Percentiles rank a stretch among this genome's conserved stretches.
phyloP scores from a whole-genome alignment of 2,329 filamentous ascomycete genomes.

The Beauveria asiatica region DNA sequence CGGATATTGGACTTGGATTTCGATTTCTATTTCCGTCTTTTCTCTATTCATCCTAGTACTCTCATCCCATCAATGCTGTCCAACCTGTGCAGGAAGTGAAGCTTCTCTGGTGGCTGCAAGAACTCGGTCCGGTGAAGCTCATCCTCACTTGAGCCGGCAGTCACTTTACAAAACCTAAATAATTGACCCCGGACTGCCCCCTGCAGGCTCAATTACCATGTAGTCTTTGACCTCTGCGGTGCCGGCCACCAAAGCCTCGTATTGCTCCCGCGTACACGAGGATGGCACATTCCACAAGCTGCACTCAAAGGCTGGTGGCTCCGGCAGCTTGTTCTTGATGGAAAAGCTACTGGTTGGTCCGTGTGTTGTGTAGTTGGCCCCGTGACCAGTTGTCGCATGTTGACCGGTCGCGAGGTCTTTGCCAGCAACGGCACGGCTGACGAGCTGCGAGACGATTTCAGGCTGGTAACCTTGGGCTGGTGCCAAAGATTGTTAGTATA shows the following conservation, averaged over 20 bases:
- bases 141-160: neutral
- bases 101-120: neutral
- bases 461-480: slow-evolving; percentile 40
- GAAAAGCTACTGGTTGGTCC: slow-evolving; percentile 43
- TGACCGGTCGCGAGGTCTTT: slow-evolving; percentile 46
- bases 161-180: neutral
- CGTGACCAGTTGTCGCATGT: slow-evolving; percentile 31
- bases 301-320: slow-evolving; percentile 42
- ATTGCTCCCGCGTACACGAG: slow-evolving; percentile 30
- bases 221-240: slow-evolving; percentile 15
- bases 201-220: slow-evolving; percentile 10
- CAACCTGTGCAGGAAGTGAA: neutral
- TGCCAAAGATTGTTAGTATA: neutral
- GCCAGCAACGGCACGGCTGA: slow-evolving; percentile 46
- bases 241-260: slow-evolving; percentile 15
- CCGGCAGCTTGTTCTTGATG: slow-evolving; percentile 40
- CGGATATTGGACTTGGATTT: too few relatives aligned
- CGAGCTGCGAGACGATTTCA: slow-evolving; percentile 43
- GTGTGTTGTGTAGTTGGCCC: slow-evolving; percentile 16
- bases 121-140: neutral
- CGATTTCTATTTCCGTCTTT: neutral
- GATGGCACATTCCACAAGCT: slow-evolving; percentile 41
- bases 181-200: slow-evolving; percentile 4
- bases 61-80: neutral
- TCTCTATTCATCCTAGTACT: neutral